Conservation (phyloP, 169 alveolate species). For the Plasmodium falciparum region DNA sequence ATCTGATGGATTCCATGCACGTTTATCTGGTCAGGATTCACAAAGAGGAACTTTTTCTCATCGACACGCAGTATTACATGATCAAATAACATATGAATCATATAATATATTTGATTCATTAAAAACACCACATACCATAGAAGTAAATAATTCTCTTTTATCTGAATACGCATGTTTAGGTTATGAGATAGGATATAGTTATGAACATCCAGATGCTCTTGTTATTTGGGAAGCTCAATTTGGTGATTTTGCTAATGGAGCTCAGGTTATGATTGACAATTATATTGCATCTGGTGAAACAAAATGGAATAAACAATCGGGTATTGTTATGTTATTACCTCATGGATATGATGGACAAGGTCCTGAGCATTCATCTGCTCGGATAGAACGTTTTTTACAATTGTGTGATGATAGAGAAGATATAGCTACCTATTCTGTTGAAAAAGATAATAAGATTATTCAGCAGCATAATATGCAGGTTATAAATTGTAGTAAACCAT, state of each 20-base stretch:
- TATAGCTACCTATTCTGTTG: slow-evolving; percentile 70
- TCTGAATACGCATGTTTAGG: slow-evolving; percentile 95
- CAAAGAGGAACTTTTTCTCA: slow-evolving; percentile 98
- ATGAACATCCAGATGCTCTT: slow-evolving; percentile 92
- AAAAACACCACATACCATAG: slow-evolving; percentile 79
- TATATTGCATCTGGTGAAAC: slow-evolving; percentile 95
- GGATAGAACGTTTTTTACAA: slow-evolving; percentile 91
- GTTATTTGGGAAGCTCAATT: slow-evolving; percentile 96
- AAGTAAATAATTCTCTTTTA: slow-evolving; percentile 90
- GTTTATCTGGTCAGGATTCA: slow-evolving; percentile 96
- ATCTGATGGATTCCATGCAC: slow-evolving; percentile 93
- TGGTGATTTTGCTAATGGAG: slow-evolving; percentile 98
- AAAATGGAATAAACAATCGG: slow-evolving; percentile 94
- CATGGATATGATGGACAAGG: slow-evolving; percentile 98
- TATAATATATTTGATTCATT: slow-evolving; percentile 73
- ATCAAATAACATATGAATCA: slow-evolving; percentile 87
- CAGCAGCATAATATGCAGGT: slow-evolving; percentile 88
- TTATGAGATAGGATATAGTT: slow-evolving; percentile 95
- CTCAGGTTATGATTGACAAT: slow-evolving; percentile 95
- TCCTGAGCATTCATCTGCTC: slow-evolving; percentile 96
- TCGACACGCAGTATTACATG: slow-evolving; percentile 95
- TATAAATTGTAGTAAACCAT: slow-evolving; percentile 91
- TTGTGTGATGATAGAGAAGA: slow-evolving; percentile 87
- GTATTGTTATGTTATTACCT: slow-evolving; percentile 92
- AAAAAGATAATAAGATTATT: slow-evolving; percentile 79